These are phyloP conservation scores for Exophiala aquamarina DNA, from an alignment of 2,329 filamentous ascomycete species.

Conservation along the genomic window DNA sequence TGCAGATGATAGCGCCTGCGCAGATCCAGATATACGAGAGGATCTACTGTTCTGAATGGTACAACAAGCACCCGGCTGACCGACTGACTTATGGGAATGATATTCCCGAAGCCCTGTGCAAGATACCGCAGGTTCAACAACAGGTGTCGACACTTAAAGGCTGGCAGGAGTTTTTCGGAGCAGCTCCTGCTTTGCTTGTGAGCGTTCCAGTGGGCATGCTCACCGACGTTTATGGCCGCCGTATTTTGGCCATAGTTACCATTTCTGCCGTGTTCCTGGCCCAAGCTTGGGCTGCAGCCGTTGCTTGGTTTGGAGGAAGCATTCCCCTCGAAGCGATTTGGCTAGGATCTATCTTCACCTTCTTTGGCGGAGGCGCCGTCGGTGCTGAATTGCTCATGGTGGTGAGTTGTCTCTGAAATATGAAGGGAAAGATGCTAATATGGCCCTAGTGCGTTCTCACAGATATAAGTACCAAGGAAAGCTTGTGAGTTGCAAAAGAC, in stretches of 20 bases:
- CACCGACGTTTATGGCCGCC: slow-evolving; percentile 49
- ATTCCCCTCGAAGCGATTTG: slow-evolving; percentile 50
- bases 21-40: slow-evolving; percentile 50
- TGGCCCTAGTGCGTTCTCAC: slow-evolving; percentile 46
- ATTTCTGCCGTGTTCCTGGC: slow-evolving; percentile 34
- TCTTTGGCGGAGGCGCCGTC: slow-evolving; percentile 49
- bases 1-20: slow-evolving; percentile 45
- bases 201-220: slow-evolving; percentile 51
- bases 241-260: slow-evolving; percentile 41
- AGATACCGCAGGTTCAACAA: slow-evolving; percentile 49
- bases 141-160: slow-evolving; percentile 52
- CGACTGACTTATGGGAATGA: slow-evolving; percentile 42
- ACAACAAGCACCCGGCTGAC: slow-evolving; percentile 41
- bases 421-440: too few relatives aligned
- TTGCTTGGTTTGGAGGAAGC: slow-evolving; percentile 39
- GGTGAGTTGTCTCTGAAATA: not conserved
- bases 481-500: slow-evolving; percentile 35
- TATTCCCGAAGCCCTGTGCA: slow-evolving; percentile 51
- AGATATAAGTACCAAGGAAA: slow-evolving; percentile 49
- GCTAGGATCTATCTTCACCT: slow-evolving; percentile 46
- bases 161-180: slow-evolving; percentile 51
- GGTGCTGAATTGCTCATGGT: slow-evolving; percentile 48
- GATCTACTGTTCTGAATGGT: slow-evolving; percentile 50
- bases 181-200: slow-evolving; percentile 43
- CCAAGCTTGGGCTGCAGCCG: slow-evolving; percentile 21